These are phyloP conservation scores for Apiospora pterosperma DNA, from an alignment of 2,329 filamentous ascomycete species.

Conservation along the genomic window DNA sequence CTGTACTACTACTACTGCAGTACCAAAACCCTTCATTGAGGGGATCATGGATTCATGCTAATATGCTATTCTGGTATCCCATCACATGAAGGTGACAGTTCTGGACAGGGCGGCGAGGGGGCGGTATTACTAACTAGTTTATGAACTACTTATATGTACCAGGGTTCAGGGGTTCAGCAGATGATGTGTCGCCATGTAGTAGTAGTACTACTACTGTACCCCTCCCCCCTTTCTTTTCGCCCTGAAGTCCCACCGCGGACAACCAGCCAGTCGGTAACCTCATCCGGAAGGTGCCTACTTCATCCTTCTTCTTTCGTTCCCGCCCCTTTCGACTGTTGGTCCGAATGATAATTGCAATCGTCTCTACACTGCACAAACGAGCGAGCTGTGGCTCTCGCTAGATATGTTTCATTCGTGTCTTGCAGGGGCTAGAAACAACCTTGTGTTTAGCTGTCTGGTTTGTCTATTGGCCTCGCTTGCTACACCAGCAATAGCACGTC, in stretches of 20 bases:
- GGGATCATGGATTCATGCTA: too few relatives aligned
- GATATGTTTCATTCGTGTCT: background rate
- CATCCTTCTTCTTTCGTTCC: too few relatives aligned
- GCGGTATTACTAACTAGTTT: too few relatives aligned
- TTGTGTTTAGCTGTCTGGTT: background rate
- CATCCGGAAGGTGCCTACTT: background rate
- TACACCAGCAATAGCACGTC: background rate
- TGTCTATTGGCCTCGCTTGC: background rate
- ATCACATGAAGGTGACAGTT: too few relatives aligned
- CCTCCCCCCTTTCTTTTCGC: background rate
- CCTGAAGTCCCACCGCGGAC: background rate
- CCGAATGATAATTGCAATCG: background rate
- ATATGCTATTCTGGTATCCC: too few relatives aligned
- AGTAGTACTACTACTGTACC: too few relatives aligned
- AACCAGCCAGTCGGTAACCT: background rate
- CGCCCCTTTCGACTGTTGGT: background rate
- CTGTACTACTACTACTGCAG: too few relatives aligned
- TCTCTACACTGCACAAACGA: background rate
- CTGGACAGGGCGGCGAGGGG: too few relatives aligned
- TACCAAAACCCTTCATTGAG: too few relatives aligned
- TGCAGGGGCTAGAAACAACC: background rate
- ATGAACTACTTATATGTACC: too few relatives aligned
- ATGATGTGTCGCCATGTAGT: too few relatives aligned
- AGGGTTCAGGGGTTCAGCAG: too few relatives aligned
- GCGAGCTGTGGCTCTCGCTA: background rate